Percentiles rank a stretch among this genome's conserved stretches.
Conservation (phyloP, 2,329 filamentous ascomycete genomes). For the Diaporthe caulivora region DNA sequence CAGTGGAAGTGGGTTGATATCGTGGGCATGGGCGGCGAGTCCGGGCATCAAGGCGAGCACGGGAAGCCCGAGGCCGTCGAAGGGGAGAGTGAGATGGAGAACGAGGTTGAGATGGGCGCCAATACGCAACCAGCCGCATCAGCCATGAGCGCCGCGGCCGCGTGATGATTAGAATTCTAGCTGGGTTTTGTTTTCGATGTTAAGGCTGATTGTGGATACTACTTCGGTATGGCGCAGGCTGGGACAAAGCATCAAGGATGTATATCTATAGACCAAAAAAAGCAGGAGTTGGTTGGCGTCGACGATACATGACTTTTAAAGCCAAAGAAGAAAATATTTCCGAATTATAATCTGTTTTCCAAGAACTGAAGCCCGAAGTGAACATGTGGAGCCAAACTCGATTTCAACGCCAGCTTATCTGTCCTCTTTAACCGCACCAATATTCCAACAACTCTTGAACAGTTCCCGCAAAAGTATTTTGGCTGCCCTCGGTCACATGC, state of each 20-base stretch:
- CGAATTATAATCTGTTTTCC: background rate
- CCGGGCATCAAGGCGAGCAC: conserved; percentile 40
- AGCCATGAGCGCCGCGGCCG: background rate
- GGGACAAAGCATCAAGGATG: background rate
- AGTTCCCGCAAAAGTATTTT: no score
- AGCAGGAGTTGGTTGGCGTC: background rate
- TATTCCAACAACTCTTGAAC: no score
- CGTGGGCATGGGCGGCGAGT: conserved; percentile 59
- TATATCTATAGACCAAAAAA: background rate
- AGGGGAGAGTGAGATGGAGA: conserved; percentile 51
- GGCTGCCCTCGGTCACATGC: background rate
- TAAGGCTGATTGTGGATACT: background rate
- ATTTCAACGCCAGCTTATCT: background rate
- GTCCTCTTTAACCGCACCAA: background rate
- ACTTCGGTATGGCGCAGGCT: background rate
- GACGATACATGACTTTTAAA: background rate
- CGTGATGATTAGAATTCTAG: background rate
- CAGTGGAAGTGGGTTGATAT: conserved; percentile 67
- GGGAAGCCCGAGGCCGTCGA: conserved; percentile 41
- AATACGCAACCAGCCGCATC: conserved; percentile 2
- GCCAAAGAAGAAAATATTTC: background rate
- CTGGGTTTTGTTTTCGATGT: no score
- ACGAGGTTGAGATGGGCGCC: conserved; percentile 48
- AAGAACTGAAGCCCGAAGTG: background rate
- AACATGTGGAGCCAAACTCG: background rate